Percentiles rank a stretch among this genome's conserved stretches.
Conservation (phyloP, 352 stramenopile species). For the Peronospora belbahrii region DNA sequence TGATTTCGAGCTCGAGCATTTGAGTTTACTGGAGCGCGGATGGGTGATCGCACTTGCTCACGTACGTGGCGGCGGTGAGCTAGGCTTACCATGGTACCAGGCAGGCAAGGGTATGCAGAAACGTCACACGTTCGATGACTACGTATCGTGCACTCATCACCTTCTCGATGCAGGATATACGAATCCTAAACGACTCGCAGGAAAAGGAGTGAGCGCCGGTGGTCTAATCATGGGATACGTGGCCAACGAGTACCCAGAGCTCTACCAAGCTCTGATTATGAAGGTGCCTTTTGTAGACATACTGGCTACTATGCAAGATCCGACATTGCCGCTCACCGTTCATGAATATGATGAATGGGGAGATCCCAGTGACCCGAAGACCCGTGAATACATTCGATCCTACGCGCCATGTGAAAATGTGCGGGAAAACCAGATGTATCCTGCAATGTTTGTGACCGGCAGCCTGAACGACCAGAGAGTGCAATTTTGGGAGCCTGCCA, state of each 20-base stretch:
- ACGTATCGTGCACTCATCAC: slow-evolving; percentile 54
- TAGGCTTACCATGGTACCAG: slow-evolving; percentile 85
- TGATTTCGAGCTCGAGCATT: slow-evolving; percentile 78
- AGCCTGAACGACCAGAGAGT: slow-evolving; percentile 79
- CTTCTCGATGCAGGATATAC: slow-evolving; percentile 62
- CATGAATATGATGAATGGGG: slow-evolving; percentile 92
- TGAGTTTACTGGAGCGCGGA: slow-evolving; percentile 76
- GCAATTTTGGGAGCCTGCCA: slow-evolving; percentile 83
- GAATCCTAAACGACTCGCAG: slow-evolving; percentile 46
- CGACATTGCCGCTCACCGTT: slow-evolving; percentile 77
- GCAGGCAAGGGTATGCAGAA: slow-evolving; percentile 72
- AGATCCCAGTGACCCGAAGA: slow-evolving; percentile 37
- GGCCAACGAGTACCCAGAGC: slow-evolving; percentile 66
- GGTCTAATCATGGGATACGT: slow-evolving; percentile 83
- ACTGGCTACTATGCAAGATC: slow-evolving; percentile 80
- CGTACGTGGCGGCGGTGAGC: slow-evolving; percentile 82
- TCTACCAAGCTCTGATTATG: slow-evolving; percentile 76
- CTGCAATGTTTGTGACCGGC: slow-evolving; percentile 78
- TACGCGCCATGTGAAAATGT: slow-evolving; percentile 80
- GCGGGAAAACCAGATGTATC: slow-evolving; percentile 35
- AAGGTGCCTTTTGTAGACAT: slow-evolving; percentile 89
- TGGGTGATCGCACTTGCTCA: slow-evolving; percentile 89
- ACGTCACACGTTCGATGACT: slow-evolving; percentile 83
- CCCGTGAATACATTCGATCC: slow-evolving; percentile 66
- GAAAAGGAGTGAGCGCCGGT: slow-evolving; percentile 79